Conservation (phyloP, 1,284 basidiomycete genomes). For the Moniliella sp. region DNA sequence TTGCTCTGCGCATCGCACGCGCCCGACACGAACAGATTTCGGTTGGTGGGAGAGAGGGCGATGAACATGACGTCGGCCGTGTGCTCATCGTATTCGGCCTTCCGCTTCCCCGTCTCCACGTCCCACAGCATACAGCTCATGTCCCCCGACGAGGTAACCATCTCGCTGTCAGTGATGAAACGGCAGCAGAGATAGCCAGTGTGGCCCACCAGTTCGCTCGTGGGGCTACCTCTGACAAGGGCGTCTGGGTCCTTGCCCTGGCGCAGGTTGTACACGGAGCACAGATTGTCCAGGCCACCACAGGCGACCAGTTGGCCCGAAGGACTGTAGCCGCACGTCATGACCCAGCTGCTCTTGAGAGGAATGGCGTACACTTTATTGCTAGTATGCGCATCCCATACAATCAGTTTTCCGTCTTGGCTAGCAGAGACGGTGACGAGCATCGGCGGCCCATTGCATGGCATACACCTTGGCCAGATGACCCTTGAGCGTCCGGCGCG, state of each 20-base stretch:
- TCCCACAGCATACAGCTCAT: constrained; percentile 99
- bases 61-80: constrained; percentile 91
- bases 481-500: constrained; percentile 75
- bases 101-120: constrained; percentile 79
- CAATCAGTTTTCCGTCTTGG: constrained; percentile 94
- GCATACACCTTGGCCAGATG: constrained; percentile 98
- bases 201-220: constrained; percentile 76
- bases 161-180: constrained; percentile 92
- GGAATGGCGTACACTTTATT: constrained; percentile 99
- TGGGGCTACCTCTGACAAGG: too few species aligned
- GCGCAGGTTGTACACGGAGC: constrained; percentile 83
- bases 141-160: constrained; percentile 86
- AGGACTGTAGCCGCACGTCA: constrained; percentile 96
- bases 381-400: constrained; percentile 98
- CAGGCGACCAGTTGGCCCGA: constrained; percentile 91
- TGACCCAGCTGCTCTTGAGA: constrained; percentile 90
- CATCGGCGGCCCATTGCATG: constrained; percentile 94
- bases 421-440: constrained; percentile 89
- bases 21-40: constrained; percentile 88
- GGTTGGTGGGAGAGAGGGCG: constrained; percentile 58
- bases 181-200: constrained; percentile 95
- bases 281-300: constrained; percentile 95
- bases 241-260: constrained; percentile 44
- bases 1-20: constrained; percentile 95
- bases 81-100: constrained; percentile 92